Conservation (phyloP, 2,329 filamentous ascomycete species). For the Fusarium sp. region DNA sequence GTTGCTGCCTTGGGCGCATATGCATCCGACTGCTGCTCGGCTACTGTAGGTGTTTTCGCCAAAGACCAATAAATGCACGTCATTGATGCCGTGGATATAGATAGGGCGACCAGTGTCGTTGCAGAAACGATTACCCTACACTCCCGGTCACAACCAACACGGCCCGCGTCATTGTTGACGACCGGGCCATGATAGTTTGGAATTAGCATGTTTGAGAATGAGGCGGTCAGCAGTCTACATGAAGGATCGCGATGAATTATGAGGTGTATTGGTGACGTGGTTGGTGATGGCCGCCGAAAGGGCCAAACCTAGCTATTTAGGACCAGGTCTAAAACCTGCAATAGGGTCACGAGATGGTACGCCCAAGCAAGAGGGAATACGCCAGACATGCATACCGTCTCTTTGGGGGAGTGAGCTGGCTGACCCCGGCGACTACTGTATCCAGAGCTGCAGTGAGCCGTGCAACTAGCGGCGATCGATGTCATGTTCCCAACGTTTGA, state of each 20-base stretch:
- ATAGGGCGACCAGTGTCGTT: neutral
- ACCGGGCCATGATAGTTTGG: neutral
- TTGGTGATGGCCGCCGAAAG: conserved; percentile 13
- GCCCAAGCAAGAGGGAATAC: conserved; percentile 15
- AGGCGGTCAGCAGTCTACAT: conserved; percentile 27
- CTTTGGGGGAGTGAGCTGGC: conserved; percentile 20
- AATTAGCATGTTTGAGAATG: conserved; percentile 6
- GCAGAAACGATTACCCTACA: neutral
- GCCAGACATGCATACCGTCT: conserved; percentile 20
- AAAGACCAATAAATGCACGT: neutral
- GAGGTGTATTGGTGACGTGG: conserved; percentile 18
- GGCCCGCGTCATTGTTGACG: neutral
- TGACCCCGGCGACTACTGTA: conserved; percentile 8
- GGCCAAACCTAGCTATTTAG: neutral
- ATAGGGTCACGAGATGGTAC: conserved; percentile 32
- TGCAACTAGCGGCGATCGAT: conserved; percentile 8
- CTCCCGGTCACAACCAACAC: neutral
- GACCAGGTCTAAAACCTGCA: conserved; percentile 28
- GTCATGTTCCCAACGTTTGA: neutral
- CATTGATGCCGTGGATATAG: neutral
- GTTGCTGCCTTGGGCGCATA: neutral
- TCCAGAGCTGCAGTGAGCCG: conserved; percentile 19
- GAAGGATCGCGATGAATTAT: conserved; percentile 21
- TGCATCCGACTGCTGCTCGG: conserved; percentile 7
- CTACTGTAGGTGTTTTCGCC: conserved; percentile 28